A percentile compares a stretch with the other conserved stretches of the same genome.
Evolutionary conservation across 768 basidiomycete species (phyloP).

Genomic region (Fomitopsis pulvina): DNA sequence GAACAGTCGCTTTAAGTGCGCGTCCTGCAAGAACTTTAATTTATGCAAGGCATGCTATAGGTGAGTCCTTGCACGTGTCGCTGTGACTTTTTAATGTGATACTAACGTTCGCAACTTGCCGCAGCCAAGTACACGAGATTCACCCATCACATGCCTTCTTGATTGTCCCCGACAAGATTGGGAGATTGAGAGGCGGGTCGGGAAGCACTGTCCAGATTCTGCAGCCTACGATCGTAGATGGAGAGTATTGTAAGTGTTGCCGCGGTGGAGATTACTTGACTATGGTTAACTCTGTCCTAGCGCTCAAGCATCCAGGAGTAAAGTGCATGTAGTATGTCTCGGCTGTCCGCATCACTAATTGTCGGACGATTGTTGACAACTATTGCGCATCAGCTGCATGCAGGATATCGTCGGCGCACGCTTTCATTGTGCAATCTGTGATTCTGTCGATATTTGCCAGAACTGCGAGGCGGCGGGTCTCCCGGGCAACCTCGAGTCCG

Average conservation of each 20-base stretch:
- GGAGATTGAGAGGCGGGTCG: conserved; percentile 19
- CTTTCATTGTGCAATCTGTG: conserved; percentile 89
- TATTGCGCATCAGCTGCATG: conserved; percentile 51
- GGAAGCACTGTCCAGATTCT: neutral
- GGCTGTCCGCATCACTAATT: neutral
- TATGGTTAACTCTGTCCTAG: conserved; percentile 28
- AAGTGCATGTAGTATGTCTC: conserved; percentile 78
- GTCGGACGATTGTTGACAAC: neutral
- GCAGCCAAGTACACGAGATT: conserved; percentile 83
- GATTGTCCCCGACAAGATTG: conserved; percentile 59
- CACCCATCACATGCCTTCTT: conserved; percentile 89
- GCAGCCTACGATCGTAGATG: conserved; percentile 8
- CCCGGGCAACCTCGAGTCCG: conserved; percentile 73
- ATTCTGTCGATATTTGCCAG: conserved; percentile 77
- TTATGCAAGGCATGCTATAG: conserved; percentile 81
- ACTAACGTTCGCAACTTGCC: conserved; percentile 7
- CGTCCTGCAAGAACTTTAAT: conserved; percentile 71
- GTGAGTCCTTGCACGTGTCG: conserved; percentile 30
- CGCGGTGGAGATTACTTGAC: neutral
- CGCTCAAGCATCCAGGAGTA: conserved; percentile 72
- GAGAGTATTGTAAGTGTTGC: conserved; percentile 49
- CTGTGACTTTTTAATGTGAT: neutral
- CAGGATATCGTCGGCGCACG: conserved; percentile 88
- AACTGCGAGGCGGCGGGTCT: conserved; percentile 85
- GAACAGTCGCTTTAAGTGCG: conserved; percentile 76